Percentiles rank a stretch among this genome's conserved stretches.
Conservation (phyloP, 495 filamentous ascomycete species). For the Aspergillus leporis region DNA sequence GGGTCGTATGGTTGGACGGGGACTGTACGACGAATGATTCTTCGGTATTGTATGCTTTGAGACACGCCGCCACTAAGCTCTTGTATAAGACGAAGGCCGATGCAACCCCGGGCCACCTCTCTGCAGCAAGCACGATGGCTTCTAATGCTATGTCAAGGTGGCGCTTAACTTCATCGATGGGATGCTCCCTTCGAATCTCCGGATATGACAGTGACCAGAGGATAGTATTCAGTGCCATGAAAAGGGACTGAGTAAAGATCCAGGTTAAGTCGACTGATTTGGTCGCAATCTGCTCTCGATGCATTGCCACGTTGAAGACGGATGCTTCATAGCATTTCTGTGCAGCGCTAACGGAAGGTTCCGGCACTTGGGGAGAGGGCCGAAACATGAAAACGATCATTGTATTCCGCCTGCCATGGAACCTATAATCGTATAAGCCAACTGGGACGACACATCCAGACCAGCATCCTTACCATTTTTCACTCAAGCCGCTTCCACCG, state of each 20-base stretch:
- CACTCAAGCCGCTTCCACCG: slow-evolving; percentile 63
- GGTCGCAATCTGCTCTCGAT: slow-evolving; percentile 71
- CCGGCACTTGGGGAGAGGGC: slow-evolving; percentile 86
- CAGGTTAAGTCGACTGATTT: slow-evolving; percentile 82
- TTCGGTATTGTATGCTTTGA: slow-evolving; percentile 77
- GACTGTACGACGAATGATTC: slow-evolving; percentile 67
- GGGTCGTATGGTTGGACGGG: slow-evolving; percentile 53
- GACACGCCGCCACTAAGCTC: slow-evolving; percentile 75
- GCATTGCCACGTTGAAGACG: slow-evolving; percentile 74
- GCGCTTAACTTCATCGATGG: slow-evolving; percentile 67
- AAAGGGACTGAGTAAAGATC: slow-evolving; percentile 84
- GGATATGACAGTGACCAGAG: slow-evolving; percentile 87
- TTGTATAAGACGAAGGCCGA: slow-evolving; percentile 79
- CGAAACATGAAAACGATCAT: slow-evolving; percentile 84
- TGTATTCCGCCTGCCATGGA: slow-evolving; percentile 72
- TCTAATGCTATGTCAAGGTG: slow-evolving; percentile 71
- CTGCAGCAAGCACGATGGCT: slow-evolving; percentile 69
- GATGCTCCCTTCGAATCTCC: slow-evolving; percentile 70
- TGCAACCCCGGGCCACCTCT: slow-evolving; percentile 85
- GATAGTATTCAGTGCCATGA: slow-evolving; percentile 82
- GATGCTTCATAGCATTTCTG: slow-evolving; percentile 78
- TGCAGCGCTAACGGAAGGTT: slow-evolving; percentile 74
- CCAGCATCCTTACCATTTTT: slow-evolving; percentile 54
- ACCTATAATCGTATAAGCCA: slow-evolving; percentile 49
- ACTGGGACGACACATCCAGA: background rate